These are phyloP conservation scores for Leavenworthia alabamica DNA, from an alignment of 345 rosid genomes.

Conservation along the genomic window DNA sequence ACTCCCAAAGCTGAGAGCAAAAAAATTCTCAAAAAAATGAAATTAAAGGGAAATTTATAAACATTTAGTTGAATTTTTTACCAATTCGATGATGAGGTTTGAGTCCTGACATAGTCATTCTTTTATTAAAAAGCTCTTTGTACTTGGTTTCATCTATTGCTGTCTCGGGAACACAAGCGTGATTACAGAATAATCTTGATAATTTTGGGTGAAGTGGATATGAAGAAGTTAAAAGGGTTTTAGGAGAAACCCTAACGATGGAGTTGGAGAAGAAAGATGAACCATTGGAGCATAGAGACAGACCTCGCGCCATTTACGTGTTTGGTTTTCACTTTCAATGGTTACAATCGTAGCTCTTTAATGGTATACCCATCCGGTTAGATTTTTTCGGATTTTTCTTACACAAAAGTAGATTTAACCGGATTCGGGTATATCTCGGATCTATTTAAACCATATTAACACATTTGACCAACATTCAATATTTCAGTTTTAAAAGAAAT, in stretches of 20 bases:
- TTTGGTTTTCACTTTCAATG: no score
- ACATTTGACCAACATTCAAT: no score
- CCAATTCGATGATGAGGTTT: constrained; percentile 77
- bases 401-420: no score
- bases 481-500: no score
- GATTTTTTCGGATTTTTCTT: no score
- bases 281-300: constrained; percentile 30
- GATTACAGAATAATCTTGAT: constrained; percentile 40
- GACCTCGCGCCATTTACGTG: constrained; percentile 48
- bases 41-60: not conserved
- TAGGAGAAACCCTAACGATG: constrained; percentile 23
- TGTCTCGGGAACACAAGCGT: constrained; percentile 28
- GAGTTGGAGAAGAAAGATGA: constrained; percentile 24
- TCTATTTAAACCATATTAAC: no score
- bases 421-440: no score
- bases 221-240: constrained; percentile 22
- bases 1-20: constrained; percentile 64
- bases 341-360: no score
- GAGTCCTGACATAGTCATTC: constrained; percentile 86
- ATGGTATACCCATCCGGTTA: no score
- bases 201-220: constrained; percentile 22
- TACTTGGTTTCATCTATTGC: constrained; percentile 33
- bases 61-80: constrained; percentile 20
- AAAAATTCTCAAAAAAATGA: not conserved
- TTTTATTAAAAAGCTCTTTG: constrained; percentile 49